Conservation (phyloP, 768 basidiomycete genomes). For the Russula sp. region DNA sequence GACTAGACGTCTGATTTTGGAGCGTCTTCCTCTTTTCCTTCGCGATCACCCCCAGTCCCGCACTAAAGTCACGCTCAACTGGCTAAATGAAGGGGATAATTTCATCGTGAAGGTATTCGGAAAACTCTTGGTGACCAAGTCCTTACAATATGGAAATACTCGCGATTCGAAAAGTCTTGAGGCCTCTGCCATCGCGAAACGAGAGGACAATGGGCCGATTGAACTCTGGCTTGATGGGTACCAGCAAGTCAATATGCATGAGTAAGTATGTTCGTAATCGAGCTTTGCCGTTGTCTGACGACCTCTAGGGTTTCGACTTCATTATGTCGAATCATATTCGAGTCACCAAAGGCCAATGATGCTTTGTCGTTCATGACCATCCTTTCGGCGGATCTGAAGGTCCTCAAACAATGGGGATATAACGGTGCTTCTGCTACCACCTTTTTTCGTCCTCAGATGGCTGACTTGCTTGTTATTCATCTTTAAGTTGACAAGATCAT, state of each 20-base stretch:
- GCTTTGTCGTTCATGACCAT: slow-evolving; percentile 90
- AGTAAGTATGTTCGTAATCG: slow-evolving; percentile 53
- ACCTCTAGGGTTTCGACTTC: slow-evolving; percentile 72
- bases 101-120: slow-evolving; percentile 69
- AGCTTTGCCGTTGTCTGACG: not conserved
- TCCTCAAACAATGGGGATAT: slow-evolving; percentile 79
- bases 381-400: slow-evolving; percentile 81
- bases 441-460: slow-evolving; percentile 19
- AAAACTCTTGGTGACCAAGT: slow-evolving; percentile 61
- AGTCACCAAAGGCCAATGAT: slow-evolving; percentile 79
- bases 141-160: slow-evolving; percentile 52
- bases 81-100: slow-evolving; percentile 61
- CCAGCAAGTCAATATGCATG: slow-evolving; percentile 83
- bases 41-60: slow-evolving; percentile 78
- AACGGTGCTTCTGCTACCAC: slow-evolving; percentile 52
- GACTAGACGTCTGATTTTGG: slow-evolving; percentile 62
- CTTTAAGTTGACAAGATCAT: slow-evolving; percentile 82
- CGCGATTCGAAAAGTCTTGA: slow-evolving; percentile 56
- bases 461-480: slow-evolving; percentile 30
- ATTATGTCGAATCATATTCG: slow-evolving; percentile 75
- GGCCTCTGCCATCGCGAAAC: slow-evolving; percentile 67
- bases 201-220: slow-evolving; percentile 54
- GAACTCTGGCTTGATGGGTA: slow-evolving; percentile 76
- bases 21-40: slow-evolving; percentile 88
- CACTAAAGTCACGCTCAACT: slow-evolving; percentile 58